Percentiles rank a stretch among this genome's conserved stretches.
Evolutionary conservation across 2,329 filamentous ascomycete species (phyloP).

Genomic region (Byssothecium circinans): DNA sequence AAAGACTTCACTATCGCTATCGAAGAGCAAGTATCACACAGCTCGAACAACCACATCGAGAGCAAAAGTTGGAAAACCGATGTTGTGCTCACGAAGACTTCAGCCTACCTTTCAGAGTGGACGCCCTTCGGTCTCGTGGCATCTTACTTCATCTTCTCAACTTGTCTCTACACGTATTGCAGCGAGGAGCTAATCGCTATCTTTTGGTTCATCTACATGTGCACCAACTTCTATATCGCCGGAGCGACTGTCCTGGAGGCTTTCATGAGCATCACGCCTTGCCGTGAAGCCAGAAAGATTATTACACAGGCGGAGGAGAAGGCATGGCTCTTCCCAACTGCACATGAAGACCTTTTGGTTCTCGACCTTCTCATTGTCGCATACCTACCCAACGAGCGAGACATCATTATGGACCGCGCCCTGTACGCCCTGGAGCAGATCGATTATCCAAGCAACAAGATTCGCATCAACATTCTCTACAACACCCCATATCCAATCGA

Average conservation of each 20-base stretch:
- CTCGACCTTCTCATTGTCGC: conserved; percentile 54
- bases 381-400: conserved; percentile 55
- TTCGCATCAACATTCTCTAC: conserved; percentile 54
- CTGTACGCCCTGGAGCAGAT: conserved; percentile 52
- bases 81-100: conserved; percentile 16
- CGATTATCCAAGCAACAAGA: conserved; percentile 49
- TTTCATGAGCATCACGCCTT: conserved; percentile 44
- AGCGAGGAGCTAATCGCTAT: conserved; percentile 40
- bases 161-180: conserved; percentile 47
- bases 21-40: conserved; percentile 17
- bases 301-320: conserved; percentile 43
- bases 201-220: conserved; percentile 51
- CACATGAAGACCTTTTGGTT: conserved; percentile 45
- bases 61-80: conserved; percentile 6
- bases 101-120: conserved; percentile 44
- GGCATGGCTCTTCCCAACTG: conserved; percentile 47
- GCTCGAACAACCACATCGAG: conserved; percentile 10
- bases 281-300: conserved; percentile 41
- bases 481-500: conserved; percentile 53
- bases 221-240: conserved; percentile 51
- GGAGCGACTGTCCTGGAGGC: conserved; percentile 47
- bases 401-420: conserved; percentile 53
- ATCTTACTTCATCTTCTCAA: conserved; percentile 48
- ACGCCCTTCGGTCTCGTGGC: conserved; percentile 47
- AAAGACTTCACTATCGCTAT: conserved; percentile 34